phyloP scores from a whole-genome alignment of 1,284 basidiomycete species.

The Abortiporus biennis region DNA sequence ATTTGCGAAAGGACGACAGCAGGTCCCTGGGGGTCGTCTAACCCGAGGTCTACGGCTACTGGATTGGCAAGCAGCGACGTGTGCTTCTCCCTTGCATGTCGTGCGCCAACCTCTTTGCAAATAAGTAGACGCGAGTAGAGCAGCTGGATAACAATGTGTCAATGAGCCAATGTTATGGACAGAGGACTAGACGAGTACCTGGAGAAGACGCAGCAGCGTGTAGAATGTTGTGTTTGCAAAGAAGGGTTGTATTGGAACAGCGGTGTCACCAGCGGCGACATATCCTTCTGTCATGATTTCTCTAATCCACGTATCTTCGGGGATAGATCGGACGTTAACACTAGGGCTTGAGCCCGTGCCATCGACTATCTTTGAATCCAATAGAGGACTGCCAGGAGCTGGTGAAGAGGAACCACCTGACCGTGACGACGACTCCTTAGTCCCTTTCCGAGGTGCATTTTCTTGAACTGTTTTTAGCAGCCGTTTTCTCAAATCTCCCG shows the following conservation, averaged over 20 bases:
- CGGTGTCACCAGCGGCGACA: slow-evolving; percentile 25
- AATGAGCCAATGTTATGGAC: slow-evolving; percentile 1
- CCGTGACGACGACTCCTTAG: slow-evolving; percentile 12
- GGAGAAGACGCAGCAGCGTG: slow-evolving; percentile 80
- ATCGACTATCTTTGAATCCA: slow-evolving; percentile 2
- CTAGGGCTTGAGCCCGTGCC: neutral
- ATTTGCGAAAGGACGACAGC: slow-evolving; percentile 60
- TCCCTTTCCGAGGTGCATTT: slow-evolving; percentile 26
- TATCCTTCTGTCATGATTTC: slow-evolving; percentile 28
- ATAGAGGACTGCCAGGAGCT: slow-evolving; percentile 12
- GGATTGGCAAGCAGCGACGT: slow-evolving; percentile 57
- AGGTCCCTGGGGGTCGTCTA: slow-evolving; percentile 74
- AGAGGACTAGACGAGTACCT: slow-evolving; percentile 46
- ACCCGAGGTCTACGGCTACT: slow-evolving; percentile 66
- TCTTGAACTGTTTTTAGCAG: slow-evolving; percentile 68
- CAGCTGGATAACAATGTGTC: slow-evolving; percentile 48
- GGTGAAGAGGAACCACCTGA: slow-evolving; percentile 22
- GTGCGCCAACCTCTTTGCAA: slow-evolving; percentile 79
- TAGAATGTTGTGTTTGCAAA: slow-evolving; percentile 95
- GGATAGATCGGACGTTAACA: slow-evolving; percentile 19
- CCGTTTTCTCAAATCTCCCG: slow-evolving; percentile 73
- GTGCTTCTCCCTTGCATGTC: slow-evolving; percentile 57
- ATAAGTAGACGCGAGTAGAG: slow-evolving; percentile 84
- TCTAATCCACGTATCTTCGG: slow-evolving; percentile 55
- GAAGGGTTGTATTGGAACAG: slow-evolving; percentile 50